Percentiles rank a stretch among this genome's conserved stretches.
These are phyloP conservation scores for Solanum appendiculatum DNA, from an alignment of 257 asterid species.

Conservation along the genomic window DNA sequence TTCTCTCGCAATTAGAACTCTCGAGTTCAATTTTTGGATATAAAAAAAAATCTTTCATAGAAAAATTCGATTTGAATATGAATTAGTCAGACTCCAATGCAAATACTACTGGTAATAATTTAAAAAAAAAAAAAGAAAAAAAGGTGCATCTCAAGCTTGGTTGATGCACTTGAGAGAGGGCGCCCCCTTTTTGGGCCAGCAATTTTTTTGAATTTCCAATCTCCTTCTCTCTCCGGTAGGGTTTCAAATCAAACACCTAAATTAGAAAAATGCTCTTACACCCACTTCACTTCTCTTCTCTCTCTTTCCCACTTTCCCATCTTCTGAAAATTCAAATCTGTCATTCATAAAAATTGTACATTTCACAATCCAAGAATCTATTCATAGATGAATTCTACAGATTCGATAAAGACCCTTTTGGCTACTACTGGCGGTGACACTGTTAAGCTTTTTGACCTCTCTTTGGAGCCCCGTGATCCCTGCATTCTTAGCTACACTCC, in stretches of 20 bases:
- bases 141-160: neutral
- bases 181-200: conserved; percentile 1
- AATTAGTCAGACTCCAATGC: no score
- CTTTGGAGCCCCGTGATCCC: conserved; percentile 73
- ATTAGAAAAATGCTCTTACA: neutral
- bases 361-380: neutral
- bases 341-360: neutral
- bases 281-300: neutral
- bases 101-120: no score
- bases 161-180: neutral
- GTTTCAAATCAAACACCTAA: conserved; percentile 1
- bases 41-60: no score
- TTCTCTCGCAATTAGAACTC: no score
- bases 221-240: neutral
- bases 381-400: conserved; percentile 42
- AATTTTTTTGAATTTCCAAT: conserved; percentile 8
- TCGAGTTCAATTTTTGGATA: no score
- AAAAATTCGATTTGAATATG: no score
- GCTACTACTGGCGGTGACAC: conserved; percentile 92
- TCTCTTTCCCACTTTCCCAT: neutral
- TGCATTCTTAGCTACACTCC: conserved; percentile 73
- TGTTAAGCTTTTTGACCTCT: conserved; percentile 82
- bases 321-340: neutral
- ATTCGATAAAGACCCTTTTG: conserved; percentile 48
- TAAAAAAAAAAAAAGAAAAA: no score